These are phyloP conservation scores for Talaromyces atroroseus DNA, from an alignment of 2,329 filamentous ascomycete species.

Conservation along the genomic window DNA sequence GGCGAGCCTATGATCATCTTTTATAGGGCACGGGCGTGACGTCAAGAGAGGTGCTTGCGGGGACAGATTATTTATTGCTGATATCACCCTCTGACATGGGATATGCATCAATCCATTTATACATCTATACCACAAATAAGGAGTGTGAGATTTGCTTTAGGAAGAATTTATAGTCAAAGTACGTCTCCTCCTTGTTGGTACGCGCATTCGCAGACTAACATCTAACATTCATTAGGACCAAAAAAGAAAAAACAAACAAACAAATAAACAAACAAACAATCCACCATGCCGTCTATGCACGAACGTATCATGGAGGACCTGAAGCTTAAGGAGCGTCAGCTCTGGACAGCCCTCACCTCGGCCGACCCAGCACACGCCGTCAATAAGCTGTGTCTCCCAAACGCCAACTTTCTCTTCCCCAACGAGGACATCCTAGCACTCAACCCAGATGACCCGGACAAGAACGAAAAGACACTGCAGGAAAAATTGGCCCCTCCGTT, in stretches of 20 bases:
- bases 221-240: not conserved
- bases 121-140: not conserved
- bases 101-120: not conserved
- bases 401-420: slow-evolving; percentile 31
- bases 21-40: not conserved
- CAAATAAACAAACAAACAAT: not conserved
- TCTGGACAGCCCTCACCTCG: slow-evolving; percentile 35
- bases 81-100: not conserved
- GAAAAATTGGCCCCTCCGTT: slow-evolving; percentile 27
- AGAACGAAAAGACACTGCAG: slow-evolving; percentile 16
- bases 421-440: slow-evolving; percentile 28
- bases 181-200: not conserved
- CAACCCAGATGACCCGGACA: slow-evolving; percentile 20
- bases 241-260: not conserved
- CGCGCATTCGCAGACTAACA: not conserved
- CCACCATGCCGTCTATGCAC: slow-evolving; percentile 31
- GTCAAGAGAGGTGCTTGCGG: not conserved
- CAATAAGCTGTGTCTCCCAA: slow-evolving; percentile 26
- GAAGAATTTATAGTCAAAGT: not conserved
- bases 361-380: slow-evolving; percentile 31
- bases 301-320: slow-evolving; percentile 34
- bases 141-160: not conserved
- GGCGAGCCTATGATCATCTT: not conserved
- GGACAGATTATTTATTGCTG: not conserved
- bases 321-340: slow-evolving; percentile 28